Evolutionary conservation across 176 grass and related monocot species (phyloP).

Genomic region (Saccharum officinarum): DNA sequence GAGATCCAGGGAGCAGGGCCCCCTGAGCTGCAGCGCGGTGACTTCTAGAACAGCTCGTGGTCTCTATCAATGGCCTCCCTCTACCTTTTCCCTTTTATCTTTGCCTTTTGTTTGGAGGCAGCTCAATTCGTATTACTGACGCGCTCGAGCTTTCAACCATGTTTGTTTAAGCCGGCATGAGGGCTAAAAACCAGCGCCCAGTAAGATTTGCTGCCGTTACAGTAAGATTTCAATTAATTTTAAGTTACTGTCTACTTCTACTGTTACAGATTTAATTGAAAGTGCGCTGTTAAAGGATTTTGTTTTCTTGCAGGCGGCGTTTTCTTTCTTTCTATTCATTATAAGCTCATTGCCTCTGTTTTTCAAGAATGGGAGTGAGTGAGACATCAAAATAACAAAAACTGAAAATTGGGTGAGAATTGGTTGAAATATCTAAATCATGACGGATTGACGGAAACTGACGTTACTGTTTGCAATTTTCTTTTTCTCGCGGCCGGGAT

Average conservation of each 20-base stretch:
- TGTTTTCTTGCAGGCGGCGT: neutral
- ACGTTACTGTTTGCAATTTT: neutral
- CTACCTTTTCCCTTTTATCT: neutral
- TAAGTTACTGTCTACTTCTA: neutral
- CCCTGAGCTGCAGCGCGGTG: slow-evolving; percentile 38
- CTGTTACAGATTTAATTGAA: neutral
- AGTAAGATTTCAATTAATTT: neutral
- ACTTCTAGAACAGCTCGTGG: slow-evolving; percentile 61
- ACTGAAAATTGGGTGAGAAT: neutral
- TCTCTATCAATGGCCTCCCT: slow-evolving; percentile 55
- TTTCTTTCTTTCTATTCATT: neutral
- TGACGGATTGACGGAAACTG: neutral
- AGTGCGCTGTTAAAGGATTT: neutral
- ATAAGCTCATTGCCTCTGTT: neutral
- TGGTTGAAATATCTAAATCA: neutral
- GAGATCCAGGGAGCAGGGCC: slow-evolving; percentile 56
- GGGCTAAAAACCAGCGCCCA: too few relatives aligned
- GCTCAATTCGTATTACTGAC: slow-evolving; percentile 11
- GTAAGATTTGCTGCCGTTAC: slow-evolving; percentile 12
- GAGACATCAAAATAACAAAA: neutral
- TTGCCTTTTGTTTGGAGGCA: slow-evolving; percentile 40
- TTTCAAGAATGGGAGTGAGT: neutral
- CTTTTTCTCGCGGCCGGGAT: neutral
- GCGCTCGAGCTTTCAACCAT: slow-evolving; percentile 43
- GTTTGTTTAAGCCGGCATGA: slow-evolving; percentile 1